phyloP scores from a whole-genome alignment of 2,329 filamentous ascomycete genomes.

The Penicillium sp. region DNA sequence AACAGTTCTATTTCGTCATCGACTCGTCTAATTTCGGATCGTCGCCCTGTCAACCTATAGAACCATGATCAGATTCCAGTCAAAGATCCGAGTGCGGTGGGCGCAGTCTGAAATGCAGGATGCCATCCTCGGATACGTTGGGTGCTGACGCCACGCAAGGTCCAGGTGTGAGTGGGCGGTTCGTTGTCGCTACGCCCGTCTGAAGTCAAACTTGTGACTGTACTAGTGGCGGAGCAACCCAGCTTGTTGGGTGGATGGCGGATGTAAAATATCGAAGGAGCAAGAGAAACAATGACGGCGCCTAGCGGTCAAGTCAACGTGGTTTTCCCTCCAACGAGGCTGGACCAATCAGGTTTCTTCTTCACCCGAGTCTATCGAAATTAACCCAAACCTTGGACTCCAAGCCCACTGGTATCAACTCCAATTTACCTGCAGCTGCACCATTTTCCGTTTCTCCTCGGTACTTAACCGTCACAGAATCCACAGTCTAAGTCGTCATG shows the following conservation, averaged over 20 bases:
- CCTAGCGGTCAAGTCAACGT: constrained; percentile 7
- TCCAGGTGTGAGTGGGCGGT: constrained; percentile 16
- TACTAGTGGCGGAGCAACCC: constrained; percentile 12
- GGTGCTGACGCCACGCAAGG: constrained; percentile 23
- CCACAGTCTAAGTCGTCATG: constrained; percentile 2
- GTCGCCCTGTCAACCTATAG: not conserved
- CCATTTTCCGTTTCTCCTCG: constrained; percentile 2
- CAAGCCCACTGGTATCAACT: not conserved
- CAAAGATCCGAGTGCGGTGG: not conserved
- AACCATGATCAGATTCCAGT: not conserved
- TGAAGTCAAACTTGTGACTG: constrained; percentile 6
- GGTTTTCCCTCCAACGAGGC: constrained; percentile 2
- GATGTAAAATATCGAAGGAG: not conserved
- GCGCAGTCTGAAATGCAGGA: constrained; percentile 14
- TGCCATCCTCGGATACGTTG: constrained; percentile 11
- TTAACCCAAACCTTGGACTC: constrained; percentile 1
- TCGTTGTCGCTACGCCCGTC: constrained; percentile 7
- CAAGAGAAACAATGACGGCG: not conserved
- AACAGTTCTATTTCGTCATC: constrained; percentile 6
- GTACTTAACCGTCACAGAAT: constrained; percentile 2
- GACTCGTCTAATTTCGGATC: not conserved
- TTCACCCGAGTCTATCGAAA: not conserved
- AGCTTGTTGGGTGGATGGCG: not conserved
- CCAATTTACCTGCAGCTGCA: not conserved
- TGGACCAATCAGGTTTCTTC: constrained; percentile 2